These are phyloP conservation scores for Candida vartiovaarae DNA, from an alignment of 805 yeast species.

Conservation along the genomic window DNA sequence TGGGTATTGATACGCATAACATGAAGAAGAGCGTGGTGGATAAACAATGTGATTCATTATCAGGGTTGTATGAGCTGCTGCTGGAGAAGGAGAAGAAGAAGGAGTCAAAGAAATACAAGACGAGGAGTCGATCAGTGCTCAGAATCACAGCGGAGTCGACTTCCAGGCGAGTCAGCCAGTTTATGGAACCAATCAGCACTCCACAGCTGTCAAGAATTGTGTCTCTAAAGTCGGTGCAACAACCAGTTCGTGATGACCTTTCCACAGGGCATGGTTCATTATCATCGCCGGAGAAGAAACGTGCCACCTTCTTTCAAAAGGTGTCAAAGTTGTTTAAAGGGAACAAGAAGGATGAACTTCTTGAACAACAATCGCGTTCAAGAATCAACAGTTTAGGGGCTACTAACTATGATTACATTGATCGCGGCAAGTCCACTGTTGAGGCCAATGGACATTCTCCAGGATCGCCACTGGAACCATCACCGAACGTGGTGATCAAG, in stretches of 20 bases:
- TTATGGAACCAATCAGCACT: slow-evolving; percentile 20
- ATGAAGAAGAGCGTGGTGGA: slow-evolving; percentile 51
- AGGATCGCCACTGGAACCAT: slow-evolving; percentile 1
- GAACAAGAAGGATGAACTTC: slow-evolving; percentile 12
- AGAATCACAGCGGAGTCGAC: slow-evolving; percentile 23
- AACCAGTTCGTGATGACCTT: not conserved
- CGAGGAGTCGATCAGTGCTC: slow-evolving; percentile 28
- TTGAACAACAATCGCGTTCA: not conserved
- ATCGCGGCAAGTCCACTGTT: not conserved
- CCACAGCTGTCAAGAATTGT: slow-evolving; percentile 25
- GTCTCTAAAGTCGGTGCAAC: slow-evolving; percentile 9
- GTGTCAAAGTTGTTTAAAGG: slow-evolving; percentile 28
- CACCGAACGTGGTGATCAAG: slow-evolving; percentile 16
- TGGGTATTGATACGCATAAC: slow-evolving; percentile 57
- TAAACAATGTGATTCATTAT: slow-evolving; percentile 60
- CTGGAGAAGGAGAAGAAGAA: slow-evolving; percentile 39
- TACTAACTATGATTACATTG: not conserved
- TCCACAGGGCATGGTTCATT: not conserved
- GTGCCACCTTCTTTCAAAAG: slow-evolving; percentile 26
- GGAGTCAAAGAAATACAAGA: slow-evolving; percentile 26
- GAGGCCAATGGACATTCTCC: not conserved
- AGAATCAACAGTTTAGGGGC: not conserved
- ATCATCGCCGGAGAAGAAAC: slow-evolving; percentile 23
- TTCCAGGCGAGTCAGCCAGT: slow-evolving; percentile 22
- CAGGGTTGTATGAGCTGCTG: slow-evolving; percentile 68